These are phyloP conservation scores for Pyrenochaeta sp. DNA, from an alignment of 2,329 filamentous ascomycete species.

Conservation along the genomic window DNA sequence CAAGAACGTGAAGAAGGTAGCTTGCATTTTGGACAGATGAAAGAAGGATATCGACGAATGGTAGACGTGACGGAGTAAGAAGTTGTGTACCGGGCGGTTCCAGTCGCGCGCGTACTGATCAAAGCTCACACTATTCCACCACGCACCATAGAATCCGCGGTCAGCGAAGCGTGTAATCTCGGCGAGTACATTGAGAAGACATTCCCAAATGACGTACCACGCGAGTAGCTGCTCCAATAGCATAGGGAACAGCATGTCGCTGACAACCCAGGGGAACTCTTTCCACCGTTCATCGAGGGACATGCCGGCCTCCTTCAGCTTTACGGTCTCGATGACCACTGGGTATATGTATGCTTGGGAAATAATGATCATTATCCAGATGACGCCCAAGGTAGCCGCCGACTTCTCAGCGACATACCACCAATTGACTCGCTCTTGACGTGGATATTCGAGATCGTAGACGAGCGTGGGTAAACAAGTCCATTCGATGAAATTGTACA, in stretches of 20 bases:
- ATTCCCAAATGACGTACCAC: slow-evolving; percentile 83
- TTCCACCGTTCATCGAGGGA: slow-evolving; percentile 67
- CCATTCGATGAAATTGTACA: slow-evolving; percentile 74
- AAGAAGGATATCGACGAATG: slow-evolving; percentile 78
- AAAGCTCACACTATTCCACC: slow-evolving; percentile 67
- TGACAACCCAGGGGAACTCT: slow-evolving; percentile 78
- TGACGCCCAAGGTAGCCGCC: slow-evolving; percentile 73
- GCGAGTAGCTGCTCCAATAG: slow-evolving; percentile 79
- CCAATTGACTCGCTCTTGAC: slow-evolving; percentile 75
- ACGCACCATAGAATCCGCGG: slow-evolving; percentile 69
- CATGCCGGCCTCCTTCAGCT: slow-evolving; percentile 72
- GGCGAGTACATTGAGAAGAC: slow-evolving; percentile 74
- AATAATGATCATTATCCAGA: slow-evolving; percentile 81
- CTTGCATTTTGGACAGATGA: slow-evolving; percentile 72
- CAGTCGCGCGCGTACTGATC: slow-evolving; percentile 83
- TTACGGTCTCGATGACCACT: slow-evolving; percentile 71
- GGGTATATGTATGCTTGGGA: slow-evolving; percentile 81
- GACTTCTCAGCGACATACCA: slow-evolving; percentile 77
- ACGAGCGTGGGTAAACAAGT: slow-evolving; percentile 78
- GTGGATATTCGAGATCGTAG: slow-evolving; percentile 81
- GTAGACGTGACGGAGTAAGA: slow-evolving; percentile 80
- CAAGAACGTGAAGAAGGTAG: slow-evolving; percentile 79
- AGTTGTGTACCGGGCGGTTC: slow-evolving; percentile 83
- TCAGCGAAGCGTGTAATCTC: slow-evolving; percentile 81
- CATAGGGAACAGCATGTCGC: slow-evolving; percentile 79